Evolutionary conservation across 768 basidiomycete genomes (phyloP), one percentile per base, ranked within the genome.

Genomic region (Pleurotus cornucopiae): DNA sequence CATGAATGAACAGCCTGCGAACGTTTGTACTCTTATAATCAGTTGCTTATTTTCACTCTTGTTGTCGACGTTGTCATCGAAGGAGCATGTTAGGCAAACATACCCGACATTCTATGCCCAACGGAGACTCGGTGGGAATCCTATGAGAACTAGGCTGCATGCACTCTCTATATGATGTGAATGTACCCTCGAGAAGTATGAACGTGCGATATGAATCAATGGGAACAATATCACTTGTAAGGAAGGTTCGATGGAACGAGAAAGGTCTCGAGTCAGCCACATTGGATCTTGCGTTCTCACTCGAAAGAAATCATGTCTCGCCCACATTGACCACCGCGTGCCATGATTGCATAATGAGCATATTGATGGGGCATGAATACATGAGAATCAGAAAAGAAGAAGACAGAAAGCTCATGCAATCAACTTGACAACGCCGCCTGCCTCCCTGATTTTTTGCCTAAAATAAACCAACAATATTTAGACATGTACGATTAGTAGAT

Each of bases 381-480:
- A 44, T 51, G 60, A 64, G 62, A 65, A 60, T 58, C 60, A 61
- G 66, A 65, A 68, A 54, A 64, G 64, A 58, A 65, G 61, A 65
- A 69, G 61, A 57, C 49, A 63, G 46, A 55, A 59, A 60, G 64
- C 67, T 77, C 83, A 98, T 72, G 96, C 96, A 67, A 94, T 77
- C 65, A 98, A 82, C 74, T 85, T 85, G 64, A 99, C 93, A 67
- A 96, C 94, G 67, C 94, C 94, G 58, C 94, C 94, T 59, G 90
- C 91, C 75, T 87, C 93, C 77, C 91, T 93, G 79, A 94, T 94
- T 75, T 93, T 93, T 58, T 66, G 68, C 66, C 79, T 82, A 53
- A 18, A 55, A 40, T 34, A 52, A 14, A 37, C 46, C 20, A 61
- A 14, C 46, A 23, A 20, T 23, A 47, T 23, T 62, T 48, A 46